Base-by-base conservation (phyloP, 2,329 filamentous ascomycete species). In the Didymella arachidicola region DNA sequence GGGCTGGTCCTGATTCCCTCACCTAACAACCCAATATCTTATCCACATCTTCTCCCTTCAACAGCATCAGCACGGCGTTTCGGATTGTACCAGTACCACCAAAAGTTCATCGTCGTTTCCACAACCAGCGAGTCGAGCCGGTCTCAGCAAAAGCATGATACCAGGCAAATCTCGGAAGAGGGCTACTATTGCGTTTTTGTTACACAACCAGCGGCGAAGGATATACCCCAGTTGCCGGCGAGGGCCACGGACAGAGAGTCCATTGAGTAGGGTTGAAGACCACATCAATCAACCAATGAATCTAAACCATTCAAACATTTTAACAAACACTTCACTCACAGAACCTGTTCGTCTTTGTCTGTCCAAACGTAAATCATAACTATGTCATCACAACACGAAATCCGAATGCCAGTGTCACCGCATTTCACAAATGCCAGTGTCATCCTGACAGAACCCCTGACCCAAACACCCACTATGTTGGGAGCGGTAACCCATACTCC, bases 1-100 rank as follows among this genome's bases (percentile, higher is more conserved):
- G 75, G 76, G 73, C 74, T 77, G 74, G 72, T 77, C 69, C 73
- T 74, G 73, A 77, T 69, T 76, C 74, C 75, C 74, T 76, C 73
- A 39, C 43, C 22, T 2, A 32, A 18, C 18, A 46, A 22, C 25
- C 19, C 46, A 41, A 54, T 51, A 52, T 29, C 19, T 18, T 32
- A 16, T 18, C 7, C 36, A 19, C 29, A 41, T 53, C 61, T 43
- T 39, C 61, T 43, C 43, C 25, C 41, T 41, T 58, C 52, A 53
- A 45, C 26, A 61, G 65, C 67, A 70, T 69, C 61, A 54, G 44
- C 58, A 57, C 22, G 67, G 69, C 70, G 71, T 66, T 62, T 60
- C 56, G 49, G 44, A 60, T 52, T 57, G n/a, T 49, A 63, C 16
- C 57, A 53, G 45, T 19, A 41, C 34, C 42, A 63, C 11, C 39